These are phyloP conservation scores for Avena atlantica DNA, from an alignment of 176 grass and related monocot genomes.

Conservation along the genomic window DNA sequence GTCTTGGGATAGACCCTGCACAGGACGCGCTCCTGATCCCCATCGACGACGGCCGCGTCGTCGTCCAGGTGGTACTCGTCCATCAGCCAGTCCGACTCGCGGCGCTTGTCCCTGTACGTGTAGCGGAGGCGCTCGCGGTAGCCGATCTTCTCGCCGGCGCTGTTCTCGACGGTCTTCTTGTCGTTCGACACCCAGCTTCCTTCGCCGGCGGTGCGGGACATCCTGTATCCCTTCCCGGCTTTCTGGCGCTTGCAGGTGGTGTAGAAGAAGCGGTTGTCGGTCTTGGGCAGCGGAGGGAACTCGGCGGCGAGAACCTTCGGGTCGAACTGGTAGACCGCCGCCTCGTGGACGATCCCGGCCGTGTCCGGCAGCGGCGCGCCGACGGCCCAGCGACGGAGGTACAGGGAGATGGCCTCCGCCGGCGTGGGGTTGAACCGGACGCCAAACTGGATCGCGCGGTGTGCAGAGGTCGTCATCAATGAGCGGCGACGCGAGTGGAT, in stretches of 20 bases:
- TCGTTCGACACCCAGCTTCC: neutral
- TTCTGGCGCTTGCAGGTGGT: neutral
- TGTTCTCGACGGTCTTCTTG: neutral
- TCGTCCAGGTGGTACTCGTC: slow-evolving; percentile 6
- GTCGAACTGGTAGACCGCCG: neutral
- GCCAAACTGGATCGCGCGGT: neutral
- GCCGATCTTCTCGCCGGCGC: neutral
- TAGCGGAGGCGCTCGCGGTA: neutral
- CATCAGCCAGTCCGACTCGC: neutral
- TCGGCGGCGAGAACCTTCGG: no score
- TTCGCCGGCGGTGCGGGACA: neutral
- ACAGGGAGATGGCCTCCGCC: neutral
- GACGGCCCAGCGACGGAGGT: neutral
- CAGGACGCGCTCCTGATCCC: neutral
- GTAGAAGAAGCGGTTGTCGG: neutral
- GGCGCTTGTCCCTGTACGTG: neutral
- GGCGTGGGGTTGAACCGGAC: slow-evolving; percentile 6
- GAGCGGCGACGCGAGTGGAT: no score
- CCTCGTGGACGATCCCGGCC: neutral
- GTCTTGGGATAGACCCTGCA: neutral
- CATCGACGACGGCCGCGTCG: neutral
- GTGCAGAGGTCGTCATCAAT: neutral
- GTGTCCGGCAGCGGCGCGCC: neutral
- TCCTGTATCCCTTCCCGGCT: neutral
- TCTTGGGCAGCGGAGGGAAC: no score